Evolutionary conservation across 441 rosid species (phyloP), one percentile per base, ranked within the genome.

Genomic region (Lepidium campestre): DNA sequence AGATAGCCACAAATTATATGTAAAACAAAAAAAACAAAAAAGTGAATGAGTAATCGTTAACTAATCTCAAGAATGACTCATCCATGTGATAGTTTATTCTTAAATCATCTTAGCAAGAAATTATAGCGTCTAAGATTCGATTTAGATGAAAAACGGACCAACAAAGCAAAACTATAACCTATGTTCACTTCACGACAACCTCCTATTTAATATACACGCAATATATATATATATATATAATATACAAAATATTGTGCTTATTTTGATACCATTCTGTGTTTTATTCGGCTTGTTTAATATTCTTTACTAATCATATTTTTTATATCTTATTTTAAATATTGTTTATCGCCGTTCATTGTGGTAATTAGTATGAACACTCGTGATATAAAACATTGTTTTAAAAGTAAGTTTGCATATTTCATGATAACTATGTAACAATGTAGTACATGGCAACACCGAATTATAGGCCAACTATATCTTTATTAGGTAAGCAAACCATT

Each of bases 101-200:
- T 48, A 19, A 19, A 32, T 57, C 32, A 14, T 58, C 22, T 0
- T 58, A 10, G 42, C 71, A 65, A 58, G 49, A 52, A 35, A 65
- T 27, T 72, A 58, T 72, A 67, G 67, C 76, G 76, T 65, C 67
- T 72, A 72, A 58, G 71, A 72, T 22, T 57, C 54, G 25, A 23
- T 72, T 58, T 72, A 72, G 71, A 65, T 66, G 62, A 65, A 45
- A 72, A 65, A 50, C 67, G 49, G 72, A 58, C 62, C 76, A 72
- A 72, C 76, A 58, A 72, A 72, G 56, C 76, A 57, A 57, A 72
- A 65, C 55, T 65, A 72, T 0, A 65, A 41, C 1, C 41, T 50
- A 15, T 65, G 45, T 50, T 20, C 22, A 39, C 49, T 45, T 56
- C 75, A 56, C 65, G 39, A 64, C 66, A 65, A 32, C 67, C 47